Evolutionary conservation across 2,329 filamentous ascomycete genomes (phyloP).

Genomic region (Canariomyces notabilis): DNA sequence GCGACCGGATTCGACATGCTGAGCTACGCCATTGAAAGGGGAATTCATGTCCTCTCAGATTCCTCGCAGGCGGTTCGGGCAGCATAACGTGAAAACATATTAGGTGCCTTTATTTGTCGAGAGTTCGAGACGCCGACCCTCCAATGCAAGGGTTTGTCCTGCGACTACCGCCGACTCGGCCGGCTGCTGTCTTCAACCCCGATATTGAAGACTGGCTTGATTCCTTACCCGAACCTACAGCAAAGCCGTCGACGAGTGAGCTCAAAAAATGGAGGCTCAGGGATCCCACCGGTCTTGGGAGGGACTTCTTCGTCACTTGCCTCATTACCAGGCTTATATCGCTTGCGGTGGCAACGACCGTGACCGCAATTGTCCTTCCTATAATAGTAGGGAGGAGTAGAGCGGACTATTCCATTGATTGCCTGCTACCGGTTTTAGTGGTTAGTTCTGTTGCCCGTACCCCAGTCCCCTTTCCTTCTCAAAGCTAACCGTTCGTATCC

Average conservation of each 20-base stretch:
- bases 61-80: conserved; percentile 5
- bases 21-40: background rate
- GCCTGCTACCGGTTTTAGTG: conserved; percentile 12
- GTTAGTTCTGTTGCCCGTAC: conserved; percentile 4
- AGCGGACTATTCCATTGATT: background rate
- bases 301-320: conserved; percentile 14
- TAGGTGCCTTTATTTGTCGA: no score
- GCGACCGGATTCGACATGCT: conserved; percentile 12
- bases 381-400: background rate
- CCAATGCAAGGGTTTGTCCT: conserved; percentile 10
- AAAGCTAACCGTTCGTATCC: conserved; percentile 1
- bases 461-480: background rate
- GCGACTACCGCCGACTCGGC: conserved; percentile 14
- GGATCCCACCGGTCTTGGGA: conserved; percentile 5
- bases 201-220: conserved; percentile 21
- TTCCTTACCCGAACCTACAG: conserved; percentile 9
- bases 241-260: conserved; percentile 11
- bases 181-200: conserved; percentile 13
- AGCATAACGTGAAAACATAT: background rate
- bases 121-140: no score
- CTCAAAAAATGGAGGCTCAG: conserved; percentile 16
- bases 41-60: conserved; percentile 4
- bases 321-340: conserved; percentile 13
- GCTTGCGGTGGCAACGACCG: conserved; percentile 6
- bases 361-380: conserved; percentile 5